Conservation (phyloP, 164 flowering plant species). For the Umbilicus rupestris region DNA sequence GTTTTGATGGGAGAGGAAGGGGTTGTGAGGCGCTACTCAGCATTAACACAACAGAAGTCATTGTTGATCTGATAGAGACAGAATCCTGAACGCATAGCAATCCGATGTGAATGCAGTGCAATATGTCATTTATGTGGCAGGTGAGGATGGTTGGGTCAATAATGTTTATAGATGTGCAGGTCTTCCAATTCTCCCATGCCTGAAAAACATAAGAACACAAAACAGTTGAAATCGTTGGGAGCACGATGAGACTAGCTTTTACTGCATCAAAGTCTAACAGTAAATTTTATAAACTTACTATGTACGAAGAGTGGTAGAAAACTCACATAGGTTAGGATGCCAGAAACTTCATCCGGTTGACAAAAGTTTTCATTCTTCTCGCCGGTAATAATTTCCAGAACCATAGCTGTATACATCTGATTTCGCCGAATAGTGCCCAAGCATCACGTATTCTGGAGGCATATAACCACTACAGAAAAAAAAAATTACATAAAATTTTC, state of each 20-base stretch:
- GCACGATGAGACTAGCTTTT: no score
- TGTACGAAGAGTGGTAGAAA: neutral
- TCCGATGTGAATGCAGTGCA: constrained; percentile 29
- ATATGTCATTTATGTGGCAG: constrained; percentile 13
- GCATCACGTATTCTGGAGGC: constrained; percentile 25
- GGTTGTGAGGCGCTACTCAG: constrained; percentile 15
- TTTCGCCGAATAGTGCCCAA: constrained; percentile 19
- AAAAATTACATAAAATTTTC: constrained; percentile 15
- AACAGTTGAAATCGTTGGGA: no score
- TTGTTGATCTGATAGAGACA: constrained; percentile 21
- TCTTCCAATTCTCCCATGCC: constrained; percentile 29
- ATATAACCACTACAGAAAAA: constrained; percentile 23
- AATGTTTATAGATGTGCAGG: constrained; percentile 15
- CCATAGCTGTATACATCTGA: constrained; percentile 27
- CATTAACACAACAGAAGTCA: constrained; percentile 25
- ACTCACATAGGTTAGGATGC: constrained; percentile 15
- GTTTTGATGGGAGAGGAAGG: constrained; percentile 20
- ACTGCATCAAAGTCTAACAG: no score
- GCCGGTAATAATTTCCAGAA: constrained; percentile 22
- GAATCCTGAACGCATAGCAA: constrained; percentile 29
- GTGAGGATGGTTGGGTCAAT: constrained; percentile 15
- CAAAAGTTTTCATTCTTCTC: constrained; percentile 9
- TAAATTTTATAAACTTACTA: no score
- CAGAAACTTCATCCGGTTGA: constrained; percentile 1
- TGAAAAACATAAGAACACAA: constrained; percentile 7